Percentiles rank a stretch among this genome's conserved stretches.
Conservation (phyloP, 352 stramenopile species). For the Phytophthora crassamura region DNA sequence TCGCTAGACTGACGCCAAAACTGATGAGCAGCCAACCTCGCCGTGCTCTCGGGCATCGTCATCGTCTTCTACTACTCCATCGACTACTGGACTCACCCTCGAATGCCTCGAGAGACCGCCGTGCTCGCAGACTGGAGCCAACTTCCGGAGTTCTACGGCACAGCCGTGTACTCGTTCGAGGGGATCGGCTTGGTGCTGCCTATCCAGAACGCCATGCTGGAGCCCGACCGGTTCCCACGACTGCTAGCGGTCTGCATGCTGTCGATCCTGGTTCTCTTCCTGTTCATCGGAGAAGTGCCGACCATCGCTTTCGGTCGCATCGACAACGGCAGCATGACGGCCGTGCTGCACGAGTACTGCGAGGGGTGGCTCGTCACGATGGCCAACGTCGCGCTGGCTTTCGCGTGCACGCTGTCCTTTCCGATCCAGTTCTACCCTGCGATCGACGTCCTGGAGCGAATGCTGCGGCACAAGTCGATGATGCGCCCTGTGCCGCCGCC, state of each 20-base stretch:
- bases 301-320: conserved; percentile 76
- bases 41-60: conserved; percentile 66
- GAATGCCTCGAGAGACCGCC: conserved; percentile 21
- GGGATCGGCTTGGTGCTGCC: conserved; percentile 79
- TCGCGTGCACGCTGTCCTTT: conserved; percentile 80
- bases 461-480: conserved; percentile 55
- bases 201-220: conserved; percentile 81
- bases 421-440: conserved; percentile 86
- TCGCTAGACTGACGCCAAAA: background rate
- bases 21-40: conserved; percentile 58
- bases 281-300: conserved; percentile 75
- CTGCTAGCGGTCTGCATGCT: conserved; percentile 69
- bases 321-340: conserved; percentile 81
- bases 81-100: conserved; percentile 56
- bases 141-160: conserved; percentile 80
- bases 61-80: conserved; percentile 89
- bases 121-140: conserved; percentile 46
- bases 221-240: conserved; percentile 61
- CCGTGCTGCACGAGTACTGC: conserved; percentile 76
- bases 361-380: conserved; percentile 71
- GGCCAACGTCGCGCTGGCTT: conserved; percentile 73
- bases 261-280: conserved; percentile 74
- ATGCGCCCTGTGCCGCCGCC: conserved; percentile 41
- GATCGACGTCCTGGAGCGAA: conserved; percentile 73
- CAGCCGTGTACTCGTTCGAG: conserved; percentile 84